phyloP scores from a whole-genome alignment of 179 eudicot genomes.

The Corrigiola litoralis region DNA sequence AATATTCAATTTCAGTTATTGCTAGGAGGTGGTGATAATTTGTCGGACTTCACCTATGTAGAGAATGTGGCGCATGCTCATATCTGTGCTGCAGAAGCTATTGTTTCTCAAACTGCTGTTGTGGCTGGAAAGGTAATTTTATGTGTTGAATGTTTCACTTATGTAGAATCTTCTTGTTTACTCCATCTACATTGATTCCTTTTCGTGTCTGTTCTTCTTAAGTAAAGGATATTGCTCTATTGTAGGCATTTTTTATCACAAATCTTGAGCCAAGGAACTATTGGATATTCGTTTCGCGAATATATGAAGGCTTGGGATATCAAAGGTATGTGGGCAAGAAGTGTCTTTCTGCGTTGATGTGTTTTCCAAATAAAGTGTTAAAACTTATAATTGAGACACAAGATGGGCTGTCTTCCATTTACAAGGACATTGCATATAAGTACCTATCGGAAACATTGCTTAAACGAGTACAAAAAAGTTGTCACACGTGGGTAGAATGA shows the following conservation, averaged over 20 bases:
- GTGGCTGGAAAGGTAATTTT: conserved; percentile 78
- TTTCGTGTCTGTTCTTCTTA: not conserved
- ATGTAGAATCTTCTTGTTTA: not conserved
- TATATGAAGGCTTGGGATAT: conserved; percentile 75
- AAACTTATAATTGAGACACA: not conserved
- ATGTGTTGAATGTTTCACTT: conserved; percentile 1
- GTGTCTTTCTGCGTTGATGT: not conserved
- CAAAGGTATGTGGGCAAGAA: conserved; percentile 48
- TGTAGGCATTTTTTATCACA: conserved; percentile 83
- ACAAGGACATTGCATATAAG: no score
- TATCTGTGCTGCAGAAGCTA: conserved; percentile 84
- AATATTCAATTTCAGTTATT: conserved; percentile 64
- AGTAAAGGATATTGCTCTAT: conserved; percentile 9
- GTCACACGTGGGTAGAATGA: not conserved
- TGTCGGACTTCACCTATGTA: conserved; percentile 81
- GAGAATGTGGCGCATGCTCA: conserved; percentile 96
- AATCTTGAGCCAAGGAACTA: conserved; percentile 71
- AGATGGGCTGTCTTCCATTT: not conserved
- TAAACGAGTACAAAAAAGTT: not conserved
- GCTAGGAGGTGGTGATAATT: conserved; percentile 66
- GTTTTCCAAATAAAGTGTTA: not conserved
- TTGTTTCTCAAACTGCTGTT: conserved; percentile 38
- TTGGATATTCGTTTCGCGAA: conserved; percentile 56
- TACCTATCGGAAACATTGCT: not conserved
- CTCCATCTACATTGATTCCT: not conserved